phyloP scores from a whole-genome alignment of 192 early-diverging fungal genomes.

The Coemansia sp. region DNA sequence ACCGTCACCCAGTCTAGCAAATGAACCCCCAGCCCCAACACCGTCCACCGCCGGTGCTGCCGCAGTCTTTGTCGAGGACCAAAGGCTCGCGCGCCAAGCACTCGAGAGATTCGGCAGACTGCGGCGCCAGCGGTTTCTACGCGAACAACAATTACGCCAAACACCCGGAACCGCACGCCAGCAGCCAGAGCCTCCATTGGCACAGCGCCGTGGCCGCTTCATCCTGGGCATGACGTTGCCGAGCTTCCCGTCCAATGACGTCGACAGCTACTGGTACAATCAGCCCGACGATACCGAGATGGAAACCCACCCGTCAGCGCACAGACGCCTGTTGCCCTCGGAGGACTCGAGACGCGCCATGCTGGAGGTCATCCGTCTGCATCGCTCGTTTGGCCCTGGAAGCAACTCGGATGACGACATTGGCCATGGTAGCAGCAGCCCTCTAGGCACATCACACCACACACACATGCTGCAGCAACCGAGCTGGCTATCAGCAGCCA shows the following conservation, averaged over 20 bases:
- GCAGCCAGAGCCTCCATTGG: neutral
- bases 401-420: conserved; percentile 16
- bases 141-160: conserved; percentile 17
- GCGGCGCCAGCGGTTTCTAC: conserved; percentile 29
- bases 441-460: neutral
- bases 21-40: conserved; percentile 1
- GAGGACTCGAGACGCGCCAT: conserved; percentile 31
- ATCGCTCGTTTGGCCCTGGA: conserved; percentile 3
- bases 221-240: neutral
- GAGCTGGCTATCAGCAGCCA: conserved; percentile 12
- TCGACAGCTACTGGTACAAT: conserved; percentile 54
- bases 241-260: conserved; percentile 43
- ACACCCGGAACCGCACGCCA: neutral
- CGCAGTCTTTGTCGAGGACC: neutral
- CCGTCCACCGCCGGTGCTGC: neutral
- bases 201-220: too few relatives aligned
- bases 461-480: conserved; percentile 3
- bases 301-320: conserved; percentile 6
- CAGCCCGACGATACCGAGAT: conserved; percentile 19
- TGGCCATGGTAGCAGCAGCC: conserved; percentile 5
- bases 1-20: too few relatives aligned
- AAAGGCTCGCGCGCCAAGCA: conserved; percentile 8
- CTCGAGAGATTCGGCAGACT: conserved; percentile 28
- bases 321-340: neutral
- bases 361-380: conserved; percentile 27